A percentile compares a stretch with the other conserved stretches of the same genome.
These are phyloP conservation scores for Daldinia sp. DNA, from an alignment of 2,329 filamentous ascomycete species.

Conservation along the genomic window DNA sequence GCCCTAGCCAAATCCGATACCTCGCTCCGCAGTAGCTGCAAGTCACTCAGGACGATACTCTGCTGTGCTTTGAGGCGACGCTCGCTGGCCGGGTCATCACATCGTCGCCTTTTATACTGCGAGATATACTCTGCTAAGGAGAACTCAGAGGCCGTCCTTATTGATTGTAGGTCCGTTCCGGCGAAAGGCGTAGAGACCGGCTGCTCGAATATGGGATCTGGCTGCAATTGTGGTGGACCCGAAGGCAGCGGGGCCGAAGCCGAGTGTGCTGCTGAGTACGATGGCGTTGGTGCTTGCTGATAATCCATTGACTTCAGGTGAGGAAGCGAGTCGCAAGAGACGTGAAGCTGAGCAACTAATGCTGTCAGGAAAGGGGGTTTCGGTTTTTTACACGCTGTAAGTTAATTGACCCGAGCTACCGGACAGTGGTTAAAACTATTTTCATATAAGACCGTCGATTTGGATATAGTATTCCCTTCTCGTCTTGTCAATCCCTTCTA, in stretches of 20 bases:
- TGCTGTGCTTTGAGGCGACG: constrained; percentile 59
- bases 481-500: neutral
- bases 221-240: constrained; percentile 22
- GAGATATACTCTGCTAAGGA: constrained; percentile 53
- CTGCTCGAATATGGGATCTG: constrained; percentile 32
- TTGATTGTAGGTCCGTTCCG: constrained; percentile 44
- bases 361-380: neutral
- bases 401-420: neutral
- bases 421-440: neutral
- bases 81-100: constrained; percentile 56
- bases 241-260: constrained; percentile 16
- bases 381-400: constrained; percentile 1
- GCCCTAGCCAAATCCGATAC: constrained; percentile 58
- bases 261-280: constrained; percentile 28
- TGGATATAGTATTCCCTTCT: neutral
- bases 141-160: constrained; percentile 48
- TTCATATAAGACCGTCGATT: neutral
- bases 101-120: constrained; percentile 51
- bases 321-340: neutral
- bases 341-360: neutral
- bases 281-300: constrained; percentile 34
- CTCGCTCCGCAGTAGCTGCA: constrained; percentile 59
- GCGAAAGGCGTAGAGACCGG: constrained; percentile 37
- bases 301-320: constrained; percentile 37
- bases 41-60: constrained; percentile 57